Conservation (phyloP, 169 alveolate species). For the Plasmodium relictum region DNA sequence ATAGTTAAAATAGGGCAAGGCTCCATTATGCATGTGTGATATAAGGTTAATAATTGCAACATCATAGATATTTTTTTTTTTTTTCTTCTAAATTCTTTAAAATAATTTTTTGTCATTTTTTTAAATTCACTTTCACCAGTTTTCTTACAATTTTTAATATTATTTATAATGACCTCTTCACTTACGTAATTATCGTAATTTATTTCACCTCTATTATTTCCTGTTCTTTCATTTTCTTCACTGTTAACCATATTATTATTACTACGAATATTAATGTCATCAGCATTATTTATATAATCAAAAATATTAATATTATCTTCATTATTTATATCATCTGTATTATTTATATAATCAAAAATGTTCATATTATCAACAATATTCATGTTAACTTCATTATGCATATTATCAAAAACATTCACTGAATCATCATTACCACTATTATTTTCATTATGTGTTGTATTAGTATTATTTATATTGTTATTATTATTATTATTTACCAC, state of each 20-base stretch:
- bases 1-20: constrained; percentile 72
- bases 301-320: constrained; percentile 8
- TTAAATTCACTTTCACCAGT: constrained; percentile 55
- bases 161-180: constrained; percentile 50
- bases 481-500: not conserved
- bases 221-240: not conserved
- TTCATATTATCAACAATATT: constrained; percentile 18
- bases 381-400: constrained; percentile 4
- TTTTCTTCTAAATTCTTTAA: constrained; percentile 46
- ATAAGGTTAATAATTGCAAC: constrained; percentile 53
- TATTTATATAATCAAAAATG: constrained; percentile 36
- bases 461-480: not conserved
- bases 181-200: constrained; percentile 44
- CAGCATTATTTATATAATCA: constrained; percentile 5
- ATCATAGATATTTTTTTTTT: constrained; percentile 67
- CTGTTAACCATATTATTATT: not conserved
- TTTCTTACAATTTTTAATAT: constrained; percentile 54
- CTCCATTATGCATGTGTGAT: constrained; percentile 73
- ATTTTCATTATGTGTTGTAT: not conserved
- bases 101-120: constrained; percentile 46
- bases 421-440: not conserved
- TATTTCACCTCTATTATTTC: constrained; percentile 19
- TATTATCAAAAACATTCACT: not conserved
- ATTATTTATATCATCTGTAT: constrained; percentile 5
- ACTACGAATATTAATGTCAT: not conserved